These are phyloP conservation scores for Eragrostis nindensis DNA, from an alignment of 176 grass and related monocot species.

Conservation along the genomic window DNA sequence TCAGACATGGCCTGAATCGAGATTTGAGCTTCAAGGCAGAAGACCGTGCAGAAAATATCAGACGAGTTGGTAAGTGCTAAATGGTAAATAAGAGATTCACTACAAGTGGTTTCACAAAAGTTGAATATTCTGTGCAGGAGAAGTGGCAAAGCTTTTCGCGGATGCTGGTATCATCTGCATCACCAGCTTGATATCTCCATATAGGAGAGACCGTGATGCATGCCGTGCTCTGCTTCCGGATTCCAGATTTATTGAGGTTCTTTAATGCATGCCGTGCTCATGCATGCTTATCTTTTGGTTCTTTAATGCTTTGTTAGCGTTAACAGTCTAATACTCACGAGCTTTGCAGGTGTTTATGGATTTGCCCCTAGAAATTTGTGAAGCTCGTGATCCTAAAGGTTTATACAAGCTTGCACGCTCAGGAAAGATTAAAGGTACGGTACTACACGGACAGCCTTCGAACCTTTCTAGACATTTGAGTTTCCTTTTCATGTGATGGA, in stretches of 20 bases:
- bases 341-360: constrained; percentile 84
- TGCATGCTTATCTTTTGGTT: constrained; percentile 47
- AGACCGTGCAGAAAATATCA: constrained; percentile 87
- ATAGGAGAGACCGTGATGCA: constrained; percentile 83
- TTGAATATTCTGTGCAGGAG: constrained; percentile 58
- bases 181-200: constrained; percentile 75
- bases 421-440: constrained; percentile 93
- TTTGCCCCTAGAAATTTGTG: constrained; percentile 89
- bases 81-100: neutral
- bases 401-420: constrained; percentile 95
- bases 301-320: neutral
- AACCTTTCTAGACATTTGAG: constrained; percentile 2
- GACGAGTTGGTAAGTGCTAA: constrained; percentile 77
- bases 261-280: constrained; percentile 76
- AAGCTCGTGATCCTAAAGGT: constrained; percentile 95
- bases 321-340: constrained; percentile 44
- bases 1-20: constrained; percentile 79
- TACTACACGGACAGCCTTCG: neutral
- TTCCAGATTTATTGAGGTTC: constrained; percentile 92
- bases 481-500: neutral
- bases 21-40: constrained; percentile 85
- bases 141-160: constrained; percentile 91
- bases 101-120: constrained; percentile 31
- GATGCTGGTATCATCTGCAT: constrained; percentile 94
- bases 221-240: constrained; percentile 81